A percentile compares a stretch with the other conserved stretches of the same genome.
These are phyloP conservation scores for Fusarium protoensiforme DNA, from an alignment of 2,329 filamentous ascomycete species.

Conservation along the genomic window DNA sequence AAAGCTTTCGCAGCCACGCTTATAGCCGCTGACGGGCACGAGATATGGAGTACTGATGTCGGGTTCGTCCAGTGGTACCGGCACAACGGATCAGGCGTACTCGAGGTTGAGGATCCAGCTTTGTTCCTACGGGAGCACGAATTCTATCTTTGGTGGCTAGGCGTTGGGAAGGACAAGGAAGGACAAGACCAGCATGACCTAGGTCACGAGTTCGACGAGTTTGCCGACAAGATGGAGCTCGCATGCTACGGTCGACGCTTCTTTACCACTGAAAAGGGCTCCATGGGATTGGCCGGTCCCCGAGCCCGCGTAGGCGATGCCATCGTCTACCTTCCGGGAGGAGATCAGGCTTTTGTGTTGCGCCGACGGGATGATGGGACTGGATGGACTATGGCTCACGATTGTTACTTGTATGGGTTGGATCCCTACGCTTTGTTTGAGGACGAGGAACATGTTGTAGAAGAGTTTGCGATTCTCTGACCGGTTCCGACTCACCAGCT, in stretches of 20 bases:
- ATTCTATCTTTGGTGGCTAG: conserved; percentile 19
- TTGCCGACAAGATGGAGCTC: background rate
- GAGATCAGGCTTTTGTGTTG: background rate
- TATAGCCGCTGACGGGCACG: background rate
- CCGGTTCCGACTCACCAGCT: no score
- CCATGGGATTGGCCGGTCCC: conserved; percentile 7
- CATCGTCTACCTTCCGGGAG: conserved; percentile 9
- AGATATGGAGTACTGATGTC: rapidly evolving
- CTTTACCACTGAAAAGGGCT: conserved; percentile 8
- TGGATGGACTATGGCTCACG: conserved; percentile 1
- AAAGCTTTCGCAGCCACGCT: background rate
- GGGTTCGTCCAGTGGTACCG: conserved; percentile 21
- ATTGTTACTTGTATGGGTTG: conserved; percentile 19
- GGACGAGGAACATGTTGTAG: conserved; percentile 1
- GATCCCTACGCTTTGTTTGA: conserved; percentile 3
- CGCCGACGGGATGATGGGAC: background rate
- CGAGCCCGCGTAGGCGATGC: background rate
- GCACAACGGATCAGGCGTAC: conserved; percentile 1
- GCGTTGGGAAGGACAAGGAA: background rate
- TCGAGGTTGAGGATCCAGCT: background rate
- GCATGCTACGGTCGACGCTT: conserved; percentile 11
- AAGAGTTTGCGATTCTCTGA: conserved; percentile 2
- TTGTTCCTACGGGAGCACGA: conserved; percentile 10
- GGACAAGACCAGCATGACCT: background rate
- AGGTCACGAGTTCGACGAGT: background rate